Evolutionary conservation across 495 filamentous ascomycete genomes (phyloP).

Genomic region (Neurospora hispaniola): DNA sequence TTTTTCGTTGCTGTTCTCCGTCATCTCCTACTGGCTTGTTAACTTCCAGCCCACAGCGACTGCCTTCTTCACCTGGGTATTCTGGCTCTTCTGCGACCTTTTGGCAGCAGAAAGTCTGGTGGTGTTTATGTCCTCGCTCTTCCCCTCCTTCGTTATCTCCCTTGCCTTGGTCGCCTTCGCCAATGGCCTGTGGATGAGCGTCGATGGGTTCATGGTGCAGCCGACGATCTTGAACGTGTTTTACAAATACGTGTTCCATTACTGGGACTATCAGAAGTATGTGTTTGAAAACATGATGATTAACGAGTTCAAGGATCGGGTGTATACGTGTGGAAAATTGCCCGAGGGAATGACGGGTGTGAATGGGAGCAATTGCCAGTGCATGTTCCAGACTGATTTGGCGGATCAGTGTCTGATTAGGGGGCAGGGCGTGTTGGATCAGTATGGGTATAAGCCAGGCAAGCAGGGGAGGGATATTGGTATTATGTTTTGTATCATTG

Average conservation of each 20-base stretch:
- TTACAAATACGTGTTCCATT: slow-evolving; percentile 75
- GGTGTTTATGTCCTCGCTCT: slow-evolving; percentile 58
- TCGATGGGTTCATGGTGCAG: slow-evolving; percentile 68
- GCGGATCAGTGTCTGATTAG: slow-evolving; percentile 54
- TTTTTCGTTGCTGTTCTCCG: slow-evolving; percentile 61
- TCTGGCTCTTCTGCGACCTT: slow-evolving; percentile 81
- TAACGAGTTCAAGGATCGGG: slow-evolving; percentile 60
- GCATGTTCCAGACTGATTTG: slow-evolving; percentile 54
- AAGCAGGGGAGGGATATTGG: slow-evolving; percentile 60
- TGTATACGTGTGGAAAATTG: slow-evolving; percentile 43
- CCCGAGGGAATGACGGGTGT: slow-evolving; percentile 25
- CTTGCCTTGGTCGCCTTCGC: slow-evolving; percentile 69
- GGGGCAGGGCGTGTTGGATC: slow-evolving; percentile 54
- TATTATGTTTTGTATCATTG: slow-evolving; percentile 62
- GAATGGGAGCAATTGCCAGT: slow-evolving; percentile 33
- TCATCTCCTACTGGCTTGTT: slow-evolving; percentile 67
- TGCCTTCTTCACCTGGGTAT: slow-evolving; percentile 69
- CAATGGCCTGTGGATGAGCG: slow-evolving; percentile 81
- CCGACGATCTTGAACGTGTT: slow-evolving; percentile 64
- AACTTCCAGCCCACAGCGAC: slow-evolving; percentile 56
- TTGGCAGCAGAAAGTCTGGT: slow-evolving; percentile 73
- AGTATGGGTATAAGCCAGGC: slow-evolving; percentile 56
- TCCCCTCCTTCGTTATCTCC: slow-evolving; percentile 68
- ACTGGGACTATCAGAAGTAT: slow-evolving; percentile 75
- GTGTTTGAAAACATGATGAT: slow-evolving; percentile 90